phyloP scores from a whole-genome alignment of 306 rosid species.

The Rubus parviflorus region DNA sequence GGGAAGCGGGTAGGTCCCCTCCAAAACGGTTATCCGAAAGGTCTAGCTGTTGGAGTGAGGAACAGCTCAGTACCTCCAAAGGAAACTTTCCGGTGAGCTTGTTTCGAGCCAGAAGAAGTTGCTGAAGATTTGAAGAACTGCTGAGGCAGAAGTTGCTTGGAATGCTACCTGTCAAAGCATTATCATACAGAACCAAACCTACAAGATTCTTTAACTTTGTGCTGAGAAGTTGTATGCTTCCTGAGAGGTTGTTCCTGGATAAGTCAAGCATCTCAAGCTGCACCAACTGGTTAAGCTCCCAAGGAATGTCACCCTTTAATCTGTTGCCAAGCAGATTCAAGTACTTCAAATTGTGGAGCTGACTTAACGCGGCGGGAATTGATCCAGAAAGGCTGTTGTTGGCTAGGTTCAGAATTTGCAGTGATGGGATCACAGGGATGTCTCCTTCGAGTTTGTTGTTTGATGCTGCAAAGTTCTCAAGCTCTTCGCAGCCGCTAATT shows the following conservation, averaged over 20 bases:
- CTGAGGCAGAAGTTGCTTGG: slow-evolving; percentile 65
- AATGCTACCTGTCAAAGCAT: slow-evolving; percentile 67
- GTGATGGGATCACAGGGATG: slow-evolving; percentile 55
- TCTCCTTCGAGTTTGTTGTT: slow-evolving; percentile 74
- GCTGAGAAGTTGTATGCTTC: slow-evolving; percentile 52
- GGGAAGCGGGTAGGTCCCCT: slow-evolving; percentile 67
- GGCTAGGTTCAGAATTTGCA: slow-evolving; percentile 70
- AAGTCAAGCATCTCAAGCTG: slow-evolving; percentile 73
- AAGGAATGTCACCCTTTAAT: slow-evolving; percentile 68
- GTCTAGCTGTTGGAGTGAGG: slow-evolving; percentile 78
- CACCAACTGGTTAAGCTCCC: slow-evolving; percentile 56
- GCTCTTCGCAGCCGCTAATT: slow-evolving; percentile 57
- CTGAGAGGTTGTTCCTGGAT: slow-evolving; percentile 77
- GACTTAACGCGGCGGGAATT: slow-evolving; percentile 59
- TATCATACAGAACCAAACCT: slow-evolving; percentile 69
- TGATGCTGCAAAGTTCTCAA: slow-evolving; percentile 72
- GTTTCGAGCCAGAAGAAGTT: slow-evolving; percentile 70
- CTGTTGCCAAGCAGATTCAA: slow-evolving; percentile 78
- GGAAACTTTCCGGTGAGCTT: slow-evolving; percentile 73
- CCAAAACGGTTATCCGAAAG: slow-evolving; percentile 71
- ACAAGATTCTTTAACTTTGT: slow-evolving; percentile 45
- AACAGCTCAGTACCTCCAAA: slow-evolving; percentile 57
- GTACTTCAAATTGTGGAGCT: slow-evolving; percentile 64
- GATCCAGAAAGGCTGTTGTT: slow-evolving; percentile 80
- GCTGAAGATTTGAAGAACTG: slow-evolving; percentile 59